A percentile compares a stretch with the other conserved stretches of the same genome.
phyloP scores from a whole-genome alignment of 2,329 filamentous ascomycete species.

The Conoideocrella luteorostrata region DNA sequence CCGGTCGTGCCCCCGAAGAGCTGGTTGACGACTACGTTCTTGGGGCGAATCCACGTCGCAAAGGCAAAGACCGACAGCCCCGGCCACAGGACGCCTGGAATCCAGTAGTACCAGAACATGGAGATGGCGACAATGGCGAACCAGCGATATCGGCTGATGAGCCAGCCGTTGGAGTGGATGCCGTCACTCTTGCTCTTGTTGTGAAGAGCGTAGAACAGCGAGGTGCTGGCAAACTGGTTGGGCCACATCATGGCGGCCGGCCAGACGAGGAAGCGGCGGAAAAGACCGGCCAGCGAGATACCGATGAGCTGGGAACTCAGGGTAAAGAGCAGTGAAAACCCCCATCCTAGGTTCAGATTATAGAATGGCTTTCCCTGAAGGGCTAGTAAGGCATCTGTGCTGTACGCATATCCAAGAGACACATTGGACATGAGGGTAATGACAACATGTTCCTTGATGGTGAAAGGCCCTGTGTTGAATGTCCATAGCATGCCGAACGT shows the following conservation, averaged over 20 bases:
- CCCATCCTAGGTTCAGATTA: conserved; percentile 42
- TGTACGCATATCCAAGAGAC: conserved; percentile 38
- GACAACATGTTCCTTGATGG: conserved; percentile 26
- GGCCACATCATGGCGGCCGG: conserved; percentile 60
- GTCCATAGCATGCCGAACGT: conserved; percentile 36
- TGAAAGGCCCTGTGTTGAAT: conserved; percentile 40
- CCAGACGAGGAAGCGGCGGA: conserved; percentile 49
- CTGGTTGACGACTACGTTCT: conserved; percentile 48
- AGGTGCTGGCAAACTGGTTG: conserved; percentile 38
- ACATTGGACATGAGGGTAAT: conserved; percentile 51
- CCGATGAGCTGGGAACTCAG: conserved; percentile 55
- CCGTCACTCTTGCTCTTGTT: conserved; percentile 35
- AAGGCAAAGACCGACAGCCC: conserved; percentile 49
- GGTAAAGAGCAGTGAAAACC: conserved; percentile 50
- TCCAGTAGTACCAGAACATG: conserved; percentile 47
- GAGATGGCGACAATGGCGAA: conserved; percentile 35
- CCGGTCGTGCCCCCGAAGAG: conserved; percentile 49
- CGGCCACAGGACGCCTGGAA: conserved; percentile 44
- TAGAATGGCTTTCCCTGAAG: conserved; percentile 38
- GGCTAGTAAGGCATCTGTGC: conserved; percentile 35
- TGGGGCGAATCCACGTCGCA: conserved; percentile 47
- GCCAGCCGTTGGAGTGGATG: conserved; percentile 35
- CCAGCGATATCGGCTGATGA: conserved; percentile 38
- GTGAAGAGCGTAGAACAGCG: conserved; percentile 39
- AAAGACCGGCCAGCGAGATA: conserved; percentile 52